Conservation (phyloP, 1,139 yeast species). For the Debaryomyces fabryi region DNA sequence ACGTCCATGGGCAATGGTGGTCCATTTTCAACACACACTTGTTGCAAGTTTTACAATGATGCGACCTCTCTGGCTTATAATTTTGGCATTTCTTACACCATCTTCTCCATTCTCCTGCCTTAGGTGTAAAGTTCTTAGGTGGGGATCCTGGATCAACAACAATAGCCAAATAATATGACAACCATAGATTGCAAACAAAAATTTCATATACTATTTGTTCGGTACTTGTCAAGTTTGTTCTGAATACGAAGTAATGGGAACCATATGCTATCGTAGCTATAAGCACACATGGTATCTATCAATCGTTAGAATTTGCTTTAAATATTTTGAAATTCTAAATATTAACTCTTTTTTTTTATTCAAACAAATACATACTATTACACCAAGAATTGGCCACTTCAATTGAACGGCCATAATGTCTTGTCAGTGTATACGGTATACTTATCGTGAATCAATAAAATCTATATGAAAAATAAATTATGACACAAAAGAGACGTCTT, state of each 20-base stretch:
- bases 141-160: constrained; percentile 69
- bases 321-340: background rate
- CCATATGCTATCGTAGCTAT: constrained; percentile 68
- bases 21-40: constrained; percentile 78
- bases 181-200: constrained; percentile 63
- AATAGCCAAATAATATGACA: constrained; percentile 64
- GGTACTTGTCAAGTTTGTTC: constrained; percentile 38
- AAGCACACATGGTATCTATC: constrained; percentile 63
- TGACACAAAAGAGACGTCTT: constrained; percentile 12
- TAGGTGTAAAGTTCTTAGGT: constrained; percentile 28
- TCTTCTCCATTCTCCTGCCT: constrained; percentile 34
- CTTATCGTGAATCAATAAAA: background rate
- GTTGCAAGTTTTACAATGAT: constrained; percentile 80
- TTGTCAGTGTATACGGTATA: background rate
- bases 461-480: background rate
- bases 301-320: constrained; percentile 4
- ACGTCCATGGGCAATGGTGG: constrained; percentile 98
- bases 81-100: constrained; percentile 67
- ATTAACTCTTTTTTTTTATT: background rate
- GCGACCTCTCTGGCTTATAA: constrained; percentile 95
- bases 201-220: constrained; percentile 54
- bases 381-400: constrained; percentile 62
- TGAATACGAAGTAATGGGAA: constrained; percentile 60
- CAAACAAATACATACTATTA: constrained; percentile 40
- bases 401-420: constrained; percentile 40